Conservation (phyloP, 116 monocot genomes). For the Posidonia oceanica region DNA sequence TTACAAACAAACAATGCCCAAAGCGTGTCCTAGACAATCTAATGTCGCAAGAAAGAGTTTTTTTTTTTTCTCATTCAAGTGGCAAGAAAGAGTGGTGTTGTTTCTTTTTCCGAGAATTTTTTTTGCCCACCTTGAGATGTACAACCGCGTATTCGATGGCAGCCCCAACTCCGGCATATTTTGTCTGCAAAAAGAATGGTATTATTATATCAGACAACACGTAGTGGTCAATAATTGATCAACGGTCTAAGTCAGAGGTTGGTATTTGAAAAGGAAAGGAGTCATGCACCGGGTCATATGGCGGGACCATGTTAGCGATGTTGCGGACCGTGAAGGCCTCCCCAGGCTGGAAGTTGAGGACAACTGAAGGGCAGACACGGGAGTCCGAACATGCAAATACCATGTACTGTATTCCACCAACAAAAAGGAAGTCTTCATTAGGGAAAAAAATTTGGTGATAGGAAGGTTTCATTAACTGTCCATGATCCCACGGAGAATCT, state of each 20-base stretch:
- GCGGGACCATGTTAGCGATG: slow-evolving; percentile 85
- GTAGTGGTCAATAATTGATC: too few relatives aligned
- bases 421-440: too few relatives aligned
- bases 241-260: background rate
- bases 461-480: too few relatives aligned
- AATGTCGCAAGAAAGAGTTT: too few relatives aligned
- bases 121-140: slow-evolving; percentile 62
- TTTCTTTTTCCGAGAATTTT: background rate
- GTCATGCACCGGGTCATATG: slow-evolving; percentile 30
- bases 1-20: too few relatives aligned
- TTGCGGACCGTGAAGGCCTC: slow-evolving; percentile 85
- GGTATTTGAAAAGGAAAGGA: background rate
- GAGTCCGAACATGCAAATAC: slow-evolving; percentile 94
- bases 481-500: too few relatives aligned
- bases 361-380: slow-evolving; percentile 78
- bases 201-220: background rate
- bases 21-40: too few relatives aligned
- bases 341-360: slow-evolving; percentile 60
- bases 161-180: slow-evolving; percentile 41
- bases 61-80: too few relatives aligned
- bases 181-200: slow-evolving; percentile 30
- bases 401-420: slow-evolving; percentile 49
- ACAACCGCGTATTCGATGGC: slow-evolving; percentile 85
- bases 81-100: background rate
- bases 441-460: too few relatives aligned